Base-by-base conservation (phyloP, 1,284 basidiomycete species). In the Leucoagaricus sp. region DNA sequence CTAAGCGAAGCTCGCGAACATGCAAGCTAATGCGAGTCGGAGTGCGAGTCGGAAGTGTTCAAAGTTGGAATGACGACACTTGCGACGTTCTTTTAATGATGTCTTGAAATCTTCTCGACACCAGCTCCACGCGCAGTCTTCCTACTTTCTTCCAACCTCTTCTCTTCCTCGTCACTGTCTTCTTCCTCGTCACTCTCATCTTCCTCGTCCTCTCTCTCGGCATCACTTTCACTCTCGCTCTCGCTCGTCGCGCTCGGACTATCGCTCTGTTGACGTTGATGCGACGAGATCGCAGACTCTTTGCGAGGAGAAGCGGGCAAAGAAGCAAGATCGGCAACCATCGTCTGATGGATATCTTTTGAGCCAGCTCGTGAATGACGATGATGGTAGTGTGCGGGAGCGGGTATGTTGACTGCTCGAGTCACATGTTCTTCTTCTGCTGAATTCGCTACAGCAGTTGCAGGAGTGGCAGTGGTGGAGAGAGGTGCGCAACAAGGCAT, bases 91-190 rank as follows among this genome's bases (percentile, higher is more conserved):
- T 71, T 62, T 78, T 74, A 62, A 50, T 58, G 55, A 53, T 89
- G 87, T 61, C 85, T 74, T 65, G 82, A 85, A 62, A 89, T 76
- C 72, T 88, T 87, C 75, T 90, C 88, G 38, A 90, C 81, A 28
- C 87, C 85, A 10, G 87, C 87, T 23, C 84, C 78, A 5, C 82
- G 63, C 34, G 73, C 74, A 8, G 74, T 75, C 63, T 69, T 70
- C 60, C 79, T 67, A n/a, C n/a, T n/a, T n/a, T n/a, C n/a, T 58
- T 66, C 65, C 55, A 64, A 61, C 55, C 66, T 66, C 36, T 69
- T 64, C 15, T 67, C 58, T 36, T 59, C 59, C 31, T 66, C 69
- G 17, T 67, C 67, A 9, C 10, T 10, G 12, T 71, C 70, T 8
- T 70, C 71, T 0, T 73, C 71, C 0, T 70, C 70, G 0, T 74